Percentiles rank a stretch among this genome's conserved stretches.
phyloP scores from a whole-genome alignment of 345 rosid species.

The Hibiscus mutabilis region DNA sequence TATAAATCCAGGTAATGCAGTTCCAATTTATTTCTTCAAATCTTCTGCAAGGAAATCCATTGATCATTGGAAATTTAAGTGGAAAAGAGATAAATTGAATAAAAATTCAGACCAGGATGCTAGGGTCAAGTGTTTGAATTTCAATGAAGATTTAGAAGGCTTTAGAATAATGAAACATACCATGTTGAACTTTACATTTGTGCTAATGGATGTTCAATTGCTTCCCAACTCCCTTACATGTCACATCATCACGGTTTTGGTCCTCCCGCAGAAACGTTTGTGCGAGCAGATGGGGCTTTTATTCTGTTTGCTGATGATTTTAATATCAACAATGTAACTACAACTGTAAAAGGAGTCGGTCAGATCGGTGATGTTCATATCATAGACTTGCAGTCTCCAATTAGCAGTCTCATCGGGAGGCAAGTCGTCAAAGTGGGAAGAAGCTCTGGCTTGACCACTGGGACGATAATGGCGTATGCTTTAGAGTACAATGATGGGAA shows the following conservation, averaged over 20 bases:
- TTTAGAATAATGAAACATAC: background rate
- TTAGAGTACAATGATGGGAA: background rate
- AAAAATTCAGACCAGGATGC: background rate
- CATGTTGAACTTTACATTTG: constrained; percentile 4
- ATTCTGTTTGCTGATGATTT: background rate
- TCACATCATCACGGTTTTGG: background rate
- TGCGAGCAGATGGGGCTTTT: background rate
- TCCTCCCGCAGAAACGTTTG: background rate
- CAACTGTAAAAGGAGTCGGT: background rate
- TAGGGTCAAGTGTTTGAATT: background rate
- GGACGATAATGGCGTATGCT: background rate
- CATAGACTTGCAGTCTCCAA: background rate
- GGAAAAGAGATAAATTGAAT: background rate
- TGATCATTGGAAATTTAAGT: background rate
- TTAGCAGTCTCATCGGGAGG: background rate
- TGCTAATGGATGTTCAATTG: background rate
- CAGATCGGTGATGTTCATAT: background rate
- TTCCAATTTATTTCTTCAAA: constrained; percentile 2
- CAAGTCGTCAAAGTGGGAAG: background rate
- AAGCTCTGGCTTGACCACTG: background rate
- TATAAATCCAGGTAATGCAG: constrained; percentile 52
- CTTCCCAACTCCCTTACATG: too few relatives aligned
- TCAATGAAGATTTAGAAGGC: background rate
- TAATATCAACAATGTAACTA: background rate
- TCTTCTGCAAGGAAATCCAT: background rate